phyloP scores from a whole-genome alignment of 495 filamentous ascomycete species.

The Letharia columbiana region DNA sequence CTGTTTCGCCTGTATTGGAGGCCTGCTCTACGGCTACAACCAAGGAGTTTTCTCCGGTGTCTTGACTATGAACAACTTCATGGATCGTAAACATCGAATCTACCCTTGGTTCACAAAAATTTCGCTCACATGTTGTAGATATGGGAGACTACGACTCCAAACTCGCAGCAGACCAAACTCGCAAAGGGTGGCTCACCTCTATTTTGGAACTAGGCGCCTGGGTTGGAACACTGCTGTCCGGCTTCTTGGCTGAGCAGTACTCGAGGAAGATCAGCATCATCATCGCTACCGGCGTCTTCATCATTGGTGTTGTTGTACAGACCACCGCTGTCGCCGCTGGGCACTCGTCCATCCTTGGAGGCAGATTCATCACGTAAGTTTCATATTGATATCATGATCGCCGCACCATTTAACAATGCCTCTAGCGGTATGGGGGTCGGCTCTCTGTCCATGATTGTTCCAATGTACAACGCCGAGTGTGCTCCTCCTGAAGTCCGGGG shows the following conservation, averaged over 20 bases:
- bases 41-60: constrained; percentile 73
- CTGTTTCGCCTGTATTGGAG: constrained; percentile 68
- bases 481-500: constrained; percentile 71
- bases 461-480: constrained; percentile 72
- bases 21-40: constrained; percentile 53
- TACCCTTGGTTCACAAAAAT: constrained; percentile 30
- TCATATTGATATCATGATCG: no score
- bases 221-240: constrained; percentile 53
- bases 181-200: constrained; percentile 57
- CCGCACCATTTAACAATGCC: constrained; percentile 43
- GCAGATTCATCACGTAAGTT: constrained; percentile 2
- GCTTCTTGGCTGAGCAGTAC: constrained; percentile 57
- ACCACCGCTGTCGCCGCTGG: background rate
- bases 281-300: constrained; percentile 64
- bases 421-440: constrained; percentile 67
- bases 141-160: constrained; percentile 57
- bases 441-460: constrained; percentile 63
- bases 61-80: constrained; percentile 44
- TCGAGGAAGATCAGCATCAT: constrained; percentile 62
- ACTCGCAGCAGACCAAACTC: constrained; percentile 46
- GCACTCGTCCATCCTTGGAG: background rate
- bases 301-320: constrained; percentile 51
- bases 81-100: constrained; percentile 17
- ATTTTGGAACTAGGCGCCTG: constrained; percentile 66
- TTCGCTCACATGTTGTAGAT: constrained; percentile 26